phyloP scores from a whole-genome alignment of 106 monocot species.

The Dioscorea zingiberensis region DNA sequence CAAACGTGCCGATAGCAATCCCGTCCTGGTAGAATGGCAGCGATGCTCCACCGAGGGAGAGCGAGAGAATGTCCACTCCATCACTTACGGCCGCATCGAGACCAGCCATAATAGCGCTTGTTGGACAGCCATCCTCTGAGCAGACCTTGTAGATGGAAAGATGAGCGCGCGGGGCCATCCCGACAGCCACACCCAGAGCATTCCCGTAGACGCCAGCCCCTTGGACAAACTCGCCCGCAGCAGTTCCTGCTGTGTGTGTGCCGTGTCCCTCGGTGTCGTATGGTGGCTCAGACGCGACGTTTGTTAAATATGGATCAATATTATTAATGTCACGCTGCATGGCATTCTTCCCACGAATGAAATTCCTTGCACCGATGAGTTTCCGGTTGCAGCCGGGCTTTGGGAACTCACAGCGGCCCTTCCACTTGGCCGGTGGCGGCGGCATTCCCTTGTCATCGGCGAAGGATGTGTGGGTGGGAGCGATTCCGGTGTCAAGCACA shows the following conservation, averaged over 20 bases:
- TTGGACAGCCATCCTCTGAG: neutral
- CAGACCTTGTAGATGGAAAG: slow-evolving; percentile 25
- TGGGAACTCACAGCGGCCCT: neutral
- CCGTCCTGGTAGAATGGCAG: neutral
- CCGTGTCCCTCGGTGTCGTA: slow-evolving; percentile 19
- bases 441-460: slow-evolving; percentile 2
- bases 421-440: neutral
- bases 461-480: slow-evolving; percentile 36
- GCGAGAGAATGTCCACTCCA: slow-evolving; percentile 14
- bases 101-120: slow-evolving; percentile 6
- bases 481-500: slow-evolving; percentile 30
- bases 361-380: neutral
- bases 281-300: neutral
- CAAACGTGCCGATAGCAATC: slow-evolving; percentile 8
- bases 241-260: slow-evolving; percentile 10
- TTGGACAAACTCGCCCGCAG: neutral
- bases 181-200: slow-evolving; percentile 5
- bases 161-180: slow-evolving; percentile 19
- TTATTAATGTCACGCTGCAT: too few species aligned
- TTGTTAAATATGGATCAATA: too few species aligned
- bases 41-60: slow-evolving; percentile 9
- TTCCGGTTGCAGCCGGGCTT: neutral
- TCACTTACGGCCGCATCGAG: slow-evolving; percentile 13
- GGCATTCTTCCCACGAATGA: neutral
- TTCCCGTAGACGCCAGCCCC: neutral